Percentiles rank a stretch among this genome's conserved stretches.
Evolutionary conservation across 2,329 filamentous ascomycete genomes (phyloP).

Genomic region (Xylogone sp.): DNA sequence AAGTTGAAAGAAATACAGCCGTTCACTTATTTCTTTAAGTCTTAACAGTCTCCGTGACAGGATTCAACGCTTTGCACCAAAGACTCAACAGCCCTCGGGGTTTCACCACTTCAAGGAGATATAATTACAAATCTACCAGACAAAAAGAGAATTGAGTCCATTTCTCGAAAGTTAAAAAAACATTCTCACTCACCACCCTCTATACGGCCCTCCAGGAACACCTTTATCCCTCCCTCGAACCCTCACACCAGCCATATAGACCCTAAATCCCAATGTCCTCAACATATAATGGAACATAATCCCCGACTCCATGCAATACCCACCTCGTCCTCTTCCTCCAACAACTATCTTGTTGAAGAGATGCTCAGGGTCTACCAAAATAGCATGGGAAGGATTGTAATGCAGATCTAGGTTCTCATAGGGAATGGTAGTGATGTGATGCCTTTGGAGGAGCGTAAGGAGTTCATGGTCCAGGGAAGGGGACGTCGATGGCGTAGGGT

Average conservation of each 20-base stretch:
- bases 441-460: constrained; percentile 18
- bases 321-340: constrained; percentile 38
- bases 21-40: no score
- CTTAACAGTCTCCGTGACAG: no score
- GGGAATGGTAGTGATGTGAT: constrained; percentile 19
- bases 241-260: constrained; percentile 47
- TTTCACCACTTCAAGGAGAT: neutral
- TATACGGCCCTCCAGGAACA: constrained; percentile 19
- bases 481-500: neutral
- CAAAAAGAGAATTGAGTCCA: neutral
- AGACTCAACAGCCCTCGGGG: neutral
- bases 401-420: constrained; percentile 25
- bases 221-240: constrained; percentile 19
- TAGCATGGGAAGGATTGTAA: constrained; percentile 15
- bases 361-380: constrained; percentile 18
- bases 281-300: constrained; percentile 52
- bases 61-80: no score
- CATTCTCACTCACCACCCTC: constrained; percentile 18
- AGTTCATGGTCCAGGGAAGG: constrained; percentile 16
- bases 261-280: constrained; percentile 45
- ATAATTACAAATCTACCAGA: neutral
- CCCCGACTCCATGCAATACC: constrained; percentile 58
- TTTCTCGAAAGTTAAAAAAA: neutral
- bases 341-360: constrained; percentile 23
- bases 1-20: no score